phyloP scores from a whole-genome alignment of 306 rosid species.

The Rubus idaeus region DNA sequence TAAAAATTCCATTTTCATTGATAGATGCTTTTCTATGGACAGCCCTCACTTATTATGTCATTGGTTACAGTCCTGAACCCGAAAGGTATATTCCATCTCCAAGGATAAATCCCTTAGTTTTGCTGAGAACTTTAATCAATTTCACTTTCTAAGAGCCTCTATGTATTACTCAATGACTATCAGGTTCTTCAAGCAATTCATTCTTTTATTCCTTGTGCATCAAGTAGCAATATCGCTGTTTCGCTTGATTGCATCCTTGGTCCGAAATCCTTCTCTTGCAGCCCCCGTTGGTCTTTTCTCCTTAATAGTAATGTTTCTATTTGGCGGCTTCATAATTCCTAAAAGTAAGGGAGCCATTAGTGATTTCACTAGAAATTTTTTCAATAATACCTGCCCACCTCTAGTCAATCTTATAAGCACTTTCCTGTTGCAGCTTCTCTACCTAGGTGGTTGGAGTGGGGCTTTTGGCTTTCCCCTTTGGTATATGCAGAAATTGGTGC shows the following conservation, averaged over 20 bases:
- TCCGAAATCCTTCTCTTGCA: constrained; percentile 42
- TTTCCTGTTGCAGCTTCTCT: constrained; percentile 40
- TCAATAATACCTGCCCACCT: not conserved
- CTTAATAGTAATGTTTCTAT: constrained; percentile 29
- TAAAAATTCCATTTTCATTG: constrained; percentile 54
- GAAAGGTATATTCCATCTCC: constrained; percentile 31
- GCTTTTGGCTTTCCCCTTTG: constrained; percentile 63
- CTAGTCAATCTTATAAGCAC: not conserved
- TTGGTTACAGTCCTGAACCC: constrained; percentile 60
- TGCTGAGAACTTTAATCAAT: not conserved
- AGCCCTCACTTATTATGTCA: constrained; percentile 49
- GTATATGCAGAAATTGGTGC: constrained; percentile 48
- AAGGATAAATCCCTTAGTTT: not conserved
- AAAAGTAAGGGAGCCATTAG: constrained; percentile 29
- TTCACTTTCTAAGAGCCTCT: not conserved
- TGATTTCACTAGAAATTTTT: not conserved
- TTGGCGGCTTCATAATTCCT: constrained; percentile 57
- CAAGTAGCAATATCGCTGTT: constrained; percentile 49
- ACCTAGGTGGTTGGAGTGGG: constrained; percentile 59
- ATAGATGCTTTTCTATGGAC: constrained; percentile 62
- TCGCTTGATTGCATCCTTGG: constrained; percentile 48
- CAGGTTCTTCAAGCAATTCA: constrained; percentile 58
- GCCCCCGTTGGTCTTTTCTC: constrained; percentile 31
- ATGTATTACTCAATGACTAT: constrained; percentile 3
- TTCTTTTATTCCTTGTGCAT: constrained; percentile 46